Evolutionary conservation across 768 basidiomycete species (phyloP).

Genomic region (Steccherinum ochraceum): DNA sequence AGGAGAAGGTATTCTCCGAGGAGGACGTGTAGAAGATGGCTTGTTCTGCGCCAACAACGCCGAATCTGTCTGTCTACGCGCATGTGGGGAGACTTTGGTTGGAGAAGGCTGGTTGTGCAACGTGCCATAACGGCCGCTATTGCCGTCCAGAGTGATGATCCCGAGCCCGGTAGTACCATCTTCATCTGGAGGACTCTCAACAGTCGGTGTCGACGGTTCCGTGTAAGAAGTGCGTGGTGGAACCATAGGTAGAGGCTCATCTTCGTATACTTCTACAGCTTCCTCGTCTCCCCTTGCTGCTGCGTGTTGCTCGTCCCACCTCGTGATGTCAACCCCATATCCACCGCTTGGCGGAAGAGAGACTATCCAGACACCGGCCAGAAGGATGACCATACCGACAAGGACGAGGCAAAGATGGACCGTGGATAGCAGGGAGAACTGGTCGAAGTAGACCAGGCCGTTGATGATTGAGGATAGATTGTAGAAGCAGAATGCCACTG

Average conservation of each 20-base stretch:
- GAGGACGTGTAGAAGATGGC: neutral
- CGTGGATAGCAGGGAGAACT: slow-evolving; percentile 63
- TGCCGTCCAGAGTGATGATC: neutral
- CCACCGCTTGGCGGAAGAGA: slow-evolving; percentile 64
- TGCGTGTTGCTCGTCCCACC: slow-evolving; percentile 39
- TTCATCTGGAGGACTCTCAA: neutral
- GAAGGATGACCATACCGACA: slow-evolving; percentile 69
- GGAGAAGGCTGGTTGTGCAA: too few relatives aligned
- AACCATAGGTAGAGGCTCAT: slow-evolving; percentile 24
- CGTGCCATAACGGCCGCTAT: neutral
- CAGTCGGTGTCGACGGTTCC: neutral
- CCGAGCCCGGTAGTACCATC: neutral
- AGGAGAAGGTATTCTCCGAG: slow-evolving; percentile 10
- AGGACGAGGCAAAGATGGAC: slow-evolving; percentile 71
- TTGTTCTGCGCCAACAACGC: slow-evolving; percentile 8
- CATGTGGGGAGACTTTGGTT: too few relatives aligned
- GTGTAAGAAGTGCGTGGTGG: neutral
- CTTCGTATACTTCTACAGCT: slow-evolving; percentile 17
- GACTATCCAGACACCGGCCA: slow-evolving; percentile 88
- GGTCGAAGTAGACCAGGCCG: slow-evolving; percentile 85
- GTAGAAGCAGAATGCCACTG: slow-evolving; percentile 92
- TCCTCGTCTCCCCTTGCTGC: slow-evolving; percentile 13
- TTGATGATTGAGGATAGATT: slow-evolving; percentile 90
- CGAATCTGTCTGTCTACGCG: slow-evolving; percentile 13
- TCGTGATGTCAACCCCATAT: slow-evolving; percentile 38